Evolutionary conservation across 345 rosid genomes (phyloP).

Genomic region (Aquilaria malaccensis): DNA sequence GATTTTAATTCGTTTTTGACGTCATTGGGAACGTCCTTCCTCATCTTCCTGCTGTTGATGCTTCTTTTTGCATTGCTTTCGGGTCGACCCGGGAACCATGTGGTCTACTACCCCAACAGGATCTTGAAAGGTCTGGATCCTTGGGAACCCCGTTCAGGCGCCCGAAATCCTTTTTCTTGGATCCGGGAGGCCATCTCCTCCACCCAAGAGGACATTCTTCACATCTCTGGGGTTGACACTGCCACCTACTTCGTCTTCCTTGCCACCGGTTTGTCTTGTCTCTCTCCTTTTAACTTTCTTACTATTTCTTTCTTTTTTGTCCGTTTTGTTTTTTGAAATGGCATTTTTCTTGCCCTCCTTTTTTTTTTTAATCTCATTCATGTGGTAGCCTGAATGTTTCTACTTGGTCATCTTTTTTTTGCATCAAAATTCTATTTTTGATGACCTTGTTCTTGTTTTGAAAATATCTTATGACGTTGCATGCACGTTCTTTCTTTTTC

Average conservation of each 20-base stretch:
- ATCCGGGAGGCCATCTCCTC: slow-evolving; percentile 61
- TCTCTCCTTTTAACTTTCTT: background rate
- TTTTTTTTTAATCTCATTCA: background rate
- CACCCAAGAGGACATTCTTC: slow-evolving; percentile 56
- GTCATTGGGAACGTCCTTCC: slow-evolving; percentile 70
- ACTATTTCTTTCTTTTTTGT: background rate
- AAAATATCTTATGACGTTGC: slow-evolving; percentile 3
- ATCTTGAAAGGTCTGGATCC: slow-evolving; percentile 76
- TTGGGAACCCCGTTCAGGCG: slow-evolving; percentile 42
- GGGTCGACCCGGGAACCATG: slow-evolving; percentile 45
- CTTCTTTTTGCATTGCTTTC: slow-evolving; percentile 67
- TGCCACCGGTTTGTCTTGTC: slow-evolving; percentile 49
- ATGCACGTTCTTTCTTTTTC: background rate
- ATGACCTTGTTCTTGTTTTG: background rate
- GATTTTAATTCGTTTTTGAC: slow-evolving; percentile 68
- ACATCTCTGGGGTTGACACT: slow-evolving; percentile 70
- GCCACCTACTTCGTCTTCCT: slow-evolving; percentile 94
- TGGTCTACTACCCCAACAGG: slow-evolving; percentile 78
- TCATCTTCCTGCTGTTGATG: slow-evolving; percentile 64
- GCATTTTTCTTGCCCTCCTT: background rate
- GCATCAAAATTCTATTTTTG: background rate
- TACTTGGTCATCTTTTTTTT: background rate
- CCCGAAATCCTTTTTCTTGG: slow-evolving; percentile 78
- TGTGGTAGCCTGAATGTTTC: too few relatives aligned
- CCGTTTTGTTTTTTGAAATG: background rate